A percentile compares a stretch with the other conserved stretches of the same genome.
These are phyloP conservation scores for Omphalotus guepiniiformis DNA, from an alignment of 768 basidiomycete genomes.

Conservation along the genomic window DNA sequence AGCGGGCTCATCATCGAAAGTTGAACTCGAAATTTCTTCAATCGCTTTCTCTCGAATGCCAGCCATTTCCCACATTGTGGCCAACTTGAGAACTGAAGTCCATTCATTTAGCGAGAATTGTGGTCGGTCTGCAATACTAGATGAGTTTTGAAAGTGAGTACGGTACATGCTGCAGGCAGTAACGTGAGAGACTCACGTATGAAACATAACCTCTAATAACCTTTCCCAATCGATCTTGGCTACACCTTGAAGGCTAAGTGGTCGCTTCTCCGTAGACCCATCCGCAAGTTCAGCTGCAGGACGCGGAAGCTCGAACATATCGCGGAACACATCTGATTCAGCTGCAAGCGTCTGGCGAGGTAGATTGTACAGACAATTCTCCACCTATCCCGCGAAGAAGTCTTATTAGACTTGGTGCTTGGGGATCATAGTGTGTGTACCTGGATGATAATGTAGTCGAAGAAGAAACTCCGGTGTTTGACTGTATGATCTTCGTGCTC, in stretches of 20 bases:
- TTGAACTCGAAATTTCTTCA: background rate
- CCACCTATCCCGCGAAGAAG: no score
- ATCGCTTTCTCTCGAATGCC: background rate
- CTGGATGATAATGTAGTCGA: no score
- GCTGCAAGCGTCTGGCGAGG: background rate
- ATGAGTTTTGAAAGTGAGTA: background rate
- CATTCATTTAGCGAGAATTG: background rate
- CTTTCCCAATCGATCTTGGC: background rate
- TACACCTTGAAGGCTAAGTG: background rate
- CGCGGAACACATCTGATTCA: background rate
- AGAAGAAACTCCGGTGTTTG: no score
- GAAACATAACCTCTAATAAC: background rate
- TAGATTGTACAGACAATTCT: background rate
- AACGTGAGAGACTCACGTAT: background rate
- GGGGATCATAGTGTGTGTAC: no score
- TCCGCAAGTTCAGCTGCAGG: background rate
- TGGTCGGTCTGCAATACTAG: background rate
- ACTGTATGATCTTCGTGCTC: no score
- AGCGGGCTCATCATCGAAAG: background rate
- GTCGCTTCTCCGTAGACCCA: background rate
- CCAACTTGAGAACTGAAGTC: background rate
- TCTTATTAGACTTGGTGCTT: no score
- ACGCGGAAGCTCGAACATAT: background rate
- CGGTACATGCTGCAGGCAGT: background rate
- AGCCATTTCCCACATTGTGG: background rate